These are phyloP conservation scores for Ormosia semicastrata DNA, from an alignment of 306 rosid genomes.

Conservation along the genomic window DNA sequence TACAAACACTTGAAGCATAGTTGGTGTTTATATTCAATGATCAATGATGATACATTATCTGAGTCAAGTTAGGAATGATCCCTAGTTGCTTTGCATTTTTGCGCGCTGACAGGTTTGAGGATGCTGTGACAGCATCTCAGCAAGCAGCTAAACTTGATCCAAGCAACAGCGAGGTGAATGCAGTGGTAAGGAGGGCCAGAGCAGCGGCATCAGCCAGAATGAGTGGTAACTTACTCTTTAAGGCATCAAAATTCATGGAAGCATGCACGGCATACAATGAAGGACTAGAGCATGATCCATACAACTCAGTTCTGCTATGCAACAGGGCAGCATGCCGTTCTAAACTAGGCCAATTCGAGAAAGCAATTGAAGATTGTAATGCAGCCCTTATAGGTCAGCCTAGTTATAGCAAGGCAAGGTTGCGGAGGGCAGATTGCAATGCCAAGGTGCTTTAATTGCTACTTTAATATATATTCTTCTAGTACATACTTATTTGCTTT, in stretches of 20 bases:
- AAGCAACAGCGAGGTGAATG: constrained; percentile 47
- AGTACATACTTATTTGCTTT: not conserved
- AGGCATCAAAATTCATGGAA: constrained; percentile 68
- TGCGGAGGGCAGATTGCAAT: constrained; percentile 83
- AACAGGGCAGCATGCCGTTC: constrained; percentile 96
- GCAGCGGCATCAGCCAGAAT: constrained; percentile 66
- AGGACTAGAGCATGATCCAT: constrained; percentile 76
- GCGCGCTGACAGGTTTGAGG: constrained; percentile 65
- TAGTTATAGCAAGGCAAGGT: constrained; percentile 86
- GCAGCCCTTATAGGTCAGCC: constrained; percentile 75
- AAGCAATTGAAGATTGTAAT: constrained; percentile 91
- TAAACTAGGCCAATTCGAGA: constrained; percentile 82
- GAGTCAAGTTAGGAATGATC: constrained; percentile 8
- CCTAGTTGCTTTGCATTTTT: constrained; percentile 38
- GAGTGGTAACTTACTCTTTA: constrained; percentile 90
- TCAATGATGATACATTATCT: not conserved
- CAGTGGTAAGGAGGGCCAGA: constrained; percentile 60
- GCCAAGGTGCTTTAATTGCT: constrained; percentile 59
- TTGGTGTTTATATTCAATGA: not conserved
- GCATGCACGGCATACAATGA: constrained; percentile 70
- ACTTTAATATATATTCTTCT: not conserved
- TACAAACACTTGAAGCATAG: not conserved
- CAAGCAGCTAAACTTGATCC: constrained; percentile 73
- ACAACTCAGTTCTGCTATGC: constrained; percentile 78
- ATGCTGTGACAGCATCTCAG: constrained; percentile 65